These are phyloP conservation scores for Erodium chrysanthum DNA, from an alignment of 441 rosid species.

Conservation along the genomic window DNA sequence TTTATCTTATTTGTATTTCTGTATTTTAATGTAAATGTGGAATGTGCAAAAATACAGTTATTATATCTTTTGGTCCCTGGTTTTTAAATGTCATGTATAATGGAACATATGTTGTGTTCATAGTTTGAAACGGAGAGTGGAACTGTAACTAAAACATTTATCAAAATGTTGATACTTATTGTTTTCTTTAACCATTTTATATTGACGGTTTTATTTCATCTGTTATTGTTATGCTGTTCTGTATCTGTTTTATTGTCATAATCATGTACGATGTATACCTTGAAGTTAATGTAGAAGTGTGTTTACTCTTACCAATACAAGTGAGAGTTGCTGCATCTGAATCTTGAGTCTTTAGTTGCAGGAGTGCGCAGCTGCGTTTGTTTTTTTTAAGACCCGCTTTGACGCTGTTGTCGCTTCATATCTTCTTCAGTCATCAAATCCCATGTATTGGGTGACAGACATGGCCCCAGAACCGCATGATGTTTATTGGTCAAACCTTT, in stretches of 20 bases:
- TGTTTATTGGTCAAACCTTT: constrained; percentile 82
- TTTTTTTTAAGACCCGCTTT: constrained; percentile 76
- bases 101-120: neutral
- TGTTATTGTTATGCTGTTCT: neutral
- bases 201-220: neutral
- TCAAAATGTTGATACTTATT: neutral
- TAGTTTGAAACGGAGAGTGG: neutral
- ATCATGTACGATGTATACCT: neutral
- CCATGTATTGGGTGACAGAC: constrained; percentile 88
- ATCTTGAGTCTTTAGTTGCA: constrained; percentile 22
- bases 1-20: neutral
- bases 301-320: neutral
- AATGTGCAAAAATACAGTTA: neutral
- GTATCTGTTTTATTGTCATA: neutral
- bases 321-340: constrained; percentile 7
- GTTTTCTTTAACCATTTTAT: neutral
- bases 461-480: constrained; percentile 90
- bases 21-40: neutral
- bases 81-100: neutral
- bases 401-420: constrained; percentile 71
- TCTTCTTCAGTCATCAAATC: constrained; percentile 77
- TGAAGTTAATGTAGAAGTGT: neutral
- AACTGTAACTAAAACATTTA: neutral
- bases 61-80: neutral
- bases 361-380: constrained; percentile 83